These are phyloP conservation scores for Luzula sylvatica DNA, from an alignment of 176 grass and related monocot species.

Conservation along the genomic window DNA sequence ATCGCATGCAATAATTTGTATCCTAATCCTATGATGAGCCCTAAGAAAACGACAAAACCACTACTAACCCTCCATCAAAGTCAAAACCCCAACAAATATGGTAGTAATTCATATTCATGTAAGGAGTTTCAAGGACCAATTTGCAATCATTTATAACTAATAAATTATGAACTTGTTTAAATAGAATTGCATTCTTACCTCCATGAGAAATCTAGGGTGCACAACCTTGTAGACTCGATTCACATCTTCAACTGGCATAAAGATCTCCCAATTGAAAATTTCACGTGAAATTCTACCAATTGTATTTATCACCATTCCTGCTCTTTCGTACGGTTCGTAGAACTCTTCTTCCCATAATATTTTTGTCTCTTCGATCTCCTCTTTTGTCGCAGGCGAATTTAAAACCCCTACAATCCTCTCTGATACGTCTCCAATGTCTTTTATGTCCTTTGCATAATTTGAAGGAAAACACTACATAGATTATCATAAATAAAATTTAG, in stretches of 20 bases:
- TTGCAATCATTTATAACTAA: neutral
- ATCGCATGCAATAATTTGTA: neutral
- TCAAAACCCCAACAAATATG: neutral
- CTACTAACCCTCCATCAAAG: neutral
- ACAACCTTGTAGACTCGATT: constrained; percentile 62
- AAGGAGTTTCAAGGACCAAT: neutral
- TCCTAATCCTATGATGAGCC: neutral
- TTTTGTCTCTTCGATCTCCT: constrained; percentile 29
- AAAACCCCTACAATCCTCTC: constrained; percentile 26
- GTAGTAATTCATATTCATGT: neutral
- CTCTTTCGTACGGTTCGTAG: constrained; percentile 62
- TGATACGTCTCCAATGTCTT: constrained; percentile 22
- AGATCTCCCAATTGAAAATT: constrained; percentile 51
- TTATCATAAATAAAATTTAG: neutral
- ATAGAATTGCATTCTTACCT: constrained; percentile 32
- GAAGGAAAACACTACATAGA: constrained; percentile 58
- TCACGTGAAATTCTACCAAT: constrained; percentile 23
- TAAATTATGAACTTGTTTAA: constrained; percentile 8
- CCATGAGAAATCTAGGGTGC: constrained; percentile 75
- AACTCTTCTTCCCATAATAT: constrained; percentile 56
- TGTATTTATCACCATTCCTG: constrained; percentile 42
- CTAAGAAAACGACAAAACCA: neutral
- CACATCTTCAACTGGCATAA: constrained; percentile 31
- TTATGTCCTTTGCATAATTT: constrained; percentile 45
- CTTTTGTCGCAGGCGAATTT: constrained; percentile 27